Evolutionary conservation across 805 yeast genomes (phyloP).

Genomic region (Wickerhamiella australiensis): DNA sequence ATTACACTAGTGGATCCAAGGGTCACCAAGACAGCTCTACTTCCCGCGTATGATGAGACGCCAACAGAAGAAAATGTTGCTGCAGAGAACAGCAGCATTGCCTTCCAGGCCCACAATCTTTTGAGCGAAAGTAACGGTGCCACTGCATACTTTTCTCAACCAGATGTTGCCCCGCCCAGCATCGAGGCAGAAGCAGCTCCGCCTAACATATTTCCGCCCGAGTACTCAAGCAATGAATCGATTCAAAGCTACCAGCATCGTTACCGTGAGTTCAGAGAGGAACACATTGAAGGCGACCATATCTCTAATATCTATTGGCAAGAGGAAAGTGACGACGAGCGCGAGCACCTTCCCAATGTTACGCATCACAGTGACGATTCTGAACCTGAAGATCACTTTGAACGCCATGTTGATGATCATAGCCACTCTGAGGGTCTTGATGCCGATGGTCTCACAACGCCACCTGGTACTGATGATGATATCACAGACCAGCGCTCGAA

Average conservation of each 20-base stretch:
- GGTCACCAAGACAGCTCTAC: slow-evolving; percentile 27
- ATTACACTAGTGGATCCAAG: slow-evolving; percentile 69
- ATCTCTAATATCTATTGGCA: slow-evolving; percentile 1
- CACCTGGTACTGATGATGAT: background rate
- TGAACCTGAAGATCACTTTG: background rate
- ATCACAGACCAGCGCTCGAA: background rate
- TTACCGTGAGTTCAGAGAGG: slow-evolving; percentile 16
- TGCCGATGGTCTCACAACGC: slow-evolving; percentile 1
- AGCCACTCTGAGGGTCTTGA: background rate
- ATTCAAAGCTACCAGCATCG: slow-evolving; percentile 18
- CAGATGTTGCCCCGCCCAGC: slow-evolving; percentile 53
- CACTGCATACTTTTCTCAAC: slow-evolving; percentile 41
- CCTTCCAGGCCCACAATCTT: slow-evolving; percentile 12
- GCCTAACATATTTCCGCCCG: slow-evolving; percentile 29
- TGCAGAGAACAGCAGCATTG: slow-evolving; percentile 17
- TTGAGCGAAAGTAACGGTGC: slow-evolving; percentile 31
- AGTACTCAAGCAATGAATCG: slow-evolving; percentile 15
- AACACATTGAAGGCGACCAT: slow-evolving; percentile 11
- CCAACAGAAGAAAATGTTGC: slow-evolving; percentile 18
- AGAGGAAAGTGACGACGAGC: background rate
- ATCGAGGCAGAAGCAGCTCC: slow-evolving; percentile 38
- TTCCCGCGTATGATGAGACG: slow-evolving; percentile 28
- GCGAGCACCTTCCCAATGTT: background rate
- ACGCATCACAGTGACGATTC: background rate
- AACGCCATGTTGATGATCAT: too few relatives aligned